Evolutionary conservation across 495 filamentous ascomycete genomes (phyloP).

Genomic region (Viridothelium virens): DNA sequence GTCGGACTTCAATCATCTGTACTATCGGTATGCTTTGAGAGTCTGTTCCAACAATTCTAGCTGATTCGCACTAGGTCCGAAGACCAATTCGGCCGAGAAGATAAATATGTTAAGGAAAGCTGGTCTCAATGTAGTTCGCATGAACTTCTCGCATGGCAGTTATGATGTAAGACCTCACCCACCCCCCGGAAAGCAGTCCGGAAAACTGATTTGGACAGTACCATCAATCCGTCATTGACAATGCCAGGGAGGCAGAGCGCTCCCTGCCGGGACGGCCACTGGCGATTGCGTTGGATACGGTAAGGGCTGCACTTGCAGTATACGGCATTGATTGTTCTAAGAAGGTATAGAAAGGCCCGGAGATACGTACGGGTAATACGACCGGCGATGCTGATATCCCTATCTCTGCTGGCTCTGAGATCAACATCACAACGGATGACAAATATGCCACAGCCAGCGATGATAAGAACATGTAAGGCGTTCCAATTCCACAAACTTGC

Average conservation of each 20-base stretch:
- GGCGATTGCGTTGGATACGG: slow-evolving; percentile 93
- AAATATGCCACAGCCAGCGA: slow-evolving; percentile 76
- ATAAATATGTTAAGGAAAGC: slow-evolving; percentile 84
- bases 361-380: slow-evolving; percentile 97
- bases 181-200: neutral
- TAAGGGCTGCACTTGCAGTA: slow-evolving; percentile 28
- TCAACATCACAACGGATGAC: slow-evolving; percentile 98
- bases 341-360: slow-evolving; percentile 70
- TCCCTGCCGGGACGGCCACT: slow-evolving; percentile 70
- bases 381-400: slow-evolving; percentile 74
- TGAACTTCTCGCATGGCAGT: slow-evolving; percentile 98
- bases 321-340: neutral
- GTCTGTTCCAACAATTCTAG: neutral
- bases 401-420: slow-evolving; percentile 67
- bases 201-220: slow-evolving; percentile 43
- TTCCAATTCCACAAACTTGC: no score
- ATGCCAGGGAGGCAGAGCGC: slow-evolving; percentile 77
- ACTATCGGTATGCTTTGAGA: slow-evolving; percentile 66
- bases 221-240: slow-evolving; percentile 92
- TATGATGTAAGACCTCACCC: slow-evolving; percentile 58
- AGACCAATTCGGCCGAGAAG: slow-evolving; percentile 95
- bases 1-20: slow-evolving; percentile 95
- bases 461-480: slow-evolving; percentile 80
- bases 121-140: slow-evolving; percentile 94
- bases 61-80: slow-evolving; percentile 53